Base-by-base conservation (phyloP, 2,329 filamentous ascomycete species). In the Helotiales sp. region DNA sequence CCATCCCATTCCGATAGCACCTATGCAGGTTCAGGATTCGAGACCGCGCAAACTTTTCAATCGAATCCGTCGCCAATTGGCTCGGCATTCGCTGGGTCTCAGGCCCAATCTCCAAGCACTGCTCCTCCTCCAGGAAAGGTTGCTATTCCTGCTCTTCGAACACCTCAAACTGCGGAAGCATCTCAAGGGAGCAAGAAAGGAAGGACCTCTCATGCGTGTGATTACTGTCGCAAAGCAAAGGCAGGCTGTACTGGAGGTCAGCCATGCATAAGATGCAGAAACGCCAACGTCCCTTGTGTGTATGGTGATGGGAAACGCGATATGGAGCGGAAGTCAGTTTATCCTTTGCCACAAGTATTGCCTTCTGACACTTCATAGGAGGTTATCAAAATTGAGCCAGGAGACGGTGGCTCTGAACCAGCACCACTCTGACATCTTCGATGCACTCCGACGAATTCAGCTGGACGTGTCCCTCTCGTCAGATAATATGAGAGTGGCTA, bases 201-300 rank as follows among this genome's bases (percentile, higher is more conserved):
- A 1, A 57, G 66, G 25, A 69, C 64, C 8, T 58, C 62, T 31
- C 67, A 69, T 46, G 74, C 74, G 5, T 75, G 74, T 53, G 55
- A 64, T 2, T 52, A 63, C n/a, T 76, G 74, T 60, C 67, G 73
- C 2, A 62, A 58, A 33, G 66, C 69, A 12, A 76, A 76, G 53
- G 66, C 69, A 0, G 74, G 71, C 31, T 76, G 74, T 54, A 72
- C 69, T 0, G 74, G 74, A 1, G 63, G 46, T 0, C 50, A 62
- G 9, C 72, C 73, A 7, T 75, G 73, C 19, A 36, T 29, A 24
- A 63, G 71, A 55, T 75, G 73, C 56, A 60, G 56, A n/a, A 65
- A 62, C 44, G 55, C 61, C 6, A 40, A 54, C 8, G 53, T 62
- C 10, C 24, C 46, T 6, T 69, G 67, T 44, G 55, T 67, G 10